Conservation (phyloP, 2,329 filamentous ascomycete genomes). For the Pseudogymnoascus sp. region DNA sequence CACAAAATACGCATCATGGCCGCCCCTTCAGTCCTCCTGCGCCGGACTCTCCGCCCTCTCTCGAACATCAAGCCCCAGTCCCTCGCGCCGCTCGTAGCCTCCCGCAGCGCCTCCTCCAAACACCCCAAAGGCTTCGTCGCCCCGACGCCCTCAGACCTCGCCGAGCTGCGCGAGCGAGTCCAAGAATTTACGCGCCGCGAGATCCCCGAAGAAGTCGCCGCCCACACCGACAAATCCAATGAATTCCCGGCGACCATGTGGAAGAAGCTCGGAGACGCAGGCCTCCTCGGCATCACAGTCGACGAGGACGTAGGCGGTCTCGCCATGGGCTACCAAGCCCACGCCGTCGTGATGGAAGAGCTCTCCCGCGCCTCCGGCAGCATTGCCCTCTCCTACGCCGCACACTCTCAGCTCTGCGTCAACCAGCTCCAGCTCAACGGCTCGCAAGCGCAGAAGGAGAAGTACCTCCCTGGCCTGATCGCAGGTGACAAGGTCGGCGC, state of each 20-base stretch:
- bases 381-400: conserved; percentile 86
- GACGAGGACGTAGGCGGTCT: conserved; percentile 87
- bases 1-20: background rate
- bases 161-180: conserved; percentile 45
- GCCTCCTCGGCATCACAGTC: conserved; percentile 85
- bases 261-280: conserved; percentile 85
- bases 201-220: conserved; percentile 74
- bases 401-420: conserved; percentile 91
- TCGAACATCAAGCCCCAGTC: background rate
- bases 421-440: conserved; percentile 95
- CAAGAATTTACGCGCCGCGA: conserved; percentile 80
- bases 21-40: conserved; percentile 3
- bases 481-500: conserved; percentile 76
- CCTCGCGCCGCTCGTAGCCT: conserved; percentile 11
- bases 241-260: conserved; percentile 88
- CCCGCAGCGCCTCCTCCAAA: conserved; percentile 55
- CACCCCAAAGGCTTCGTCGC: conserved; percentile 57
- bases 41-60: conserved; percentile 8
- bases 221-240: conserved; percentile 76
- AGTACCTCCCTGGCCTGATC: conserved; percentile 73
- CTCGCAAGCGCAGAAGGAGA: conserved; percentile 65
- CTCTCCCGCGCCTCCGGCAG: conserved; percentile 76
- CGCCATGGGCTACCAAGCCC: conserved; percentile 90
- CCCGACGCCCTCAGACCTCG: conserved; percentile 42
- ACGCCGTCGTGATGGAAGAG: conserved; percentile 94